phyloP scores from a whole-genome alignment of 345 rosid species.

The Ailanthus altissimus region DNA sequence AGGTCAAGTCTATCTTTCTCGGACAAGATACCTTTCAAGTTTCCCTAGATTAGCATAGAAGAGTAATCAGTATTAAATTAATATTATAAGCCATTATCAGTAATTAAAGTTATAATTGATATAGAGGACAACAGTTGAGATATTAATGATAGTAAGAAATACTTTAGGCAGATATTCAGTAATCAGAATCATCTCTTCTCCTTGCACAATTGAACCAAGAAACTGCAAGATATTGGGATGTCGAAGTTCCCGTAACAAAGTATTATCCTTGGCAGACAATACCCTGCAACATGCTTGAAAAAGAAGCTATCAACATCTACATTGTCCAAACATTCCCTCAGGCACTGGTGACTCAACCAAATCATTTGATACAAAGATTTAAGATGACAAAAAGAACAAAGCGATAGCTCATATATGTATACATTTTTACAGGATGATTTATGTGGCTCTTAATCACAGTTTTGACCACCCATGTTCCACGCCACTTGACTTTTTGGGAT shows the following conservation, averaged over 20 bases:
- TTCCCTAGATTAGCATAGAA: slow-evolving; percentile 37
- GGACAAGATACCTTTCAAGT: slow-evolving; percentile 38
- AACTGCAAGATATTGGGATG: slow-evolving; percentile 70
- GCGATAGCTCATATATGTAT: slow-evolving; percentile 5
- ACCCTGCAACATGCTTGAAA: slow-evolving; percentile 39
- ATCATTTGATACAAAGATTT: neutral
- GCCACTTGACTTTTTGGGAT: slow-evolving; percentile 60
- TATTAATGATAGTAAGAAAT: slow-evolving; percentile 14
- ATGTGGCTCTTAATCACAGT: slow-evolving; percentile 54
- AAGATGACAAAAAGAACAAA: neutral
- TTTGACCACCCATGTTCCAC: slow-evolving; percentile 69
- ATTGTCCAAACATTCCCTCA: neutral
- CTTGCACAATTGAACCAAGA: slow-evolving; percentile 61
- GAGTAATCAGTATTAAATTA: too few relatives aligned
- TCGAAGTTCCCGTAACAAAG: slow-evolving; percentile 52
- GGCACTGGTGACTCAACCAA: neutral
- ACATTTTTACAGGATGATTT: slow-evolving; percentile 44
- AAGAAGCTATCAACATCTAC: slow-evolving; percentile 2
- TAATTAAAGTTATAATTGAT: neutral
- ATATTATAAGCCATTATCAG: neutral
- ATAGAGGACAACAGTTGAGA: too few relatives aligned
- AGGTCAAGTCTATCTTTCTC: slow-evolving; percentile 44
- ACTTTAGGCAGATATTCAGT: slow-evolving; percentile 59
- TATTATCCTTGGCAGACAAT: slow-evolving; percentile 56
- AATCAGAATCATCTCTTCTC: slow-evolving; percentile 56